Conservation (phyloP, 306 rosid genomes). For the Trifolium repens region DNA sequence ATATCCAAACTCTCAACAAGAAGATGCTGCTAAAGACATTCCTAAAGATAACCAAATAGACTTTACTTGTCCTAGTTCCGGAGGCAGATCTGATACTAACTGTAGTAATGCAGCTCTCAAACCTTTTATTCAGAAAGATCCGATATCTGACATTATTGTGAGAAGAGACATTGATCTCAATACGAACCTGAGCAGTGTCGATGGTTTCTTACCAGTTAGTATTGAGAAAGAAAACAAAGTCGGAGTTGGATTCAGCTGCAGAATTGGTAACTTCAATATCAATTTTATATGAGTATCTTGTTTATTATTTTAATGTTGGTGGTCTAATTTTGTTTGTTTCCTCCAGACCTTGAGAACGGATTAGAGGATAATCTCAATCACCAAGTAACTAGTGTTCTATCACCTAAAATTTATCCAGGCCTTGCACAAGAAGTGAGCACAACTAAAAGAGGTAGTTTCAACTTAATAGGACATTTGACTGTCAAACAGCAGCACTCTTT, state of each 20-base stretch:
- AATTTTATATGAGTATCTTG: slow-evolving; percentile 37
- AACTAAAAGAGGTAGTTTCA: slow-evolving; percentile 51
- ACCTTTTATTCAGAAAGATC: slow-evolving; percentile 53
- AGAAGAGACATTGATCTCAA: slow-evolving; percentile 56
- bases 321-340: slow-evolving; percentile 40
- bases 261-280: slow-evolving; percentile 57
- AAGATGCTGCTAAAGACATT: slow-evolving; percentile 47
- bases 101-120: slow-evolving; percentile 45
- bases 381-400: slow-evolving; percentile 40
- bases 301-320: slow-evolving; percentile 19
- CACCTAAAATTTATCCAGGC: slow-evolving; percentile 43
- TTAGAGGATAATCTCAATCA: slow-evolving; percentile 50
- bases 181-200: slow-evolving; percentile 43
- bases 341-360: slow-evolving; percentile 57
- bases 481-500: slow-evolving; percentile 22
- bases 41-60: slow-evolving; percentile 41
- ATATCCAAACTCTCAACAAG: slow-evolving; percentile 57
- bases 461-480: slow-evolving; percentile 18
- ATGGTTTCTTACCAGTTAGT: slow-evolving; percentile 45
- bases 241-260: slow-evolving; percentile 44
- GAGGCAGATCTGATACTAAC: slow-evolving; percentile 46
- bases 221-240: slow-evolving; percentile 55
- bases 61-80: slow-evolving; percentile 37
- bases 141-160: slow-evolving; percentile 48
- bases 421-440: slow-evolving; percentile 49